Conservation (phyloP, 1,284 basidiomycete genomes). For the Schizophyllum commune region DNA sequence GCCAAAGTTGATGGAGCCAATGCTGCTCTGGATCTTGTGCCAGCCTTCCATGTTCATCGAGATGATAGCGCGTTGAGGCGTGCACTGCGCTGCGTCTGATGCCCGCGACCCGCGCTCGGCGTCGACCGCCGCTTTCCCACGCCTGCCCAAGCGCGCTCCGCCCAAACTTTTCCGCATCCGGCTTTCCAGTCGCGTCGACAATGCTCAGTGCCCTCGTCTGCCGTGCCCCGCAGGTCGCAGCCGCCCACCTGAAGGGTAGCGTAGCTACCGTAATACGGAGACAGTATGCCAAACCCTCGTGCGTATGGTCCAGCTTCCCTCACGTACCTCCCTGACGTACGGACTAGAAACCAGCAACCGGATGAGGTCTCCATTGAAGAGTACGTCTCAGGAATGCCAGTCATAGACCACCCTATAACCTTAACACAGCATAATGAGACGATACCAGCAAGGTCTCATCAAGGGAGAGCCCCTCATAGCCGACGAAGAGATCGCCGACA, state of each 20-base stretch:
- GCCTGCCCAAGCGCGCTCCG: background rate
- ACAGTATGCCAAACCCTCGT: background rate
- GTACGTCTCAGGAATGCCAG: background rate
- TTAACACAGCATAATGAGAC: background rate
- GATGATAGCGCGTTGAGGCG: background rate
- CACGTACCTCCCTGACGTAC: background rate
- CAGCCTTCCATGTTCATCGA: constrained; percentile 62
- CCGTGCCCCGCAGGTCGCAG: background rate
- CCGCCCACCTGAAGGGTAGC: background rate
- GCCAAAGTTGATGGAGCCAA: constrained; percentile 57
- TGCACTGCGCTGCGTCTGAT: background rate
- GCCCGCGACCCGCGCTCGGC: background rate
- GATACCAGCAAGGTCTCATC: background rate
- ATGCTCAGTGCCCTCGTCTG: background rate
- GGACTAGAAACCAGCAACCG: too few relatives aligned
- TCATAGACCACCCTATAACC: background rate
- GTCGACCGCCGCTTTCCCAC: background rate
- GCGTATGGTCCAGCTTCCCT: background rate
- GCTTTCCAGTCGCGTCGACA: background rate
- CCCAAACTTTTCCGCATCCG: background rate
- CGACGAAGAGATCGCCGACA: background rate
- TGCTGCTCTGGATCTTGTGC: constrained; percentile 55
- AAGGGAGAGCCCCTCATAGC: background rate
- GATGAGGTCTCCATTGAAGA: background rate
- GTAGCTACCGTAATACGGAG: background rate